These are phyloP conservation scores for Physaria fendleri DNA, from an alignment of 345 rosid species.

Conservation along the genomic window DNA sequence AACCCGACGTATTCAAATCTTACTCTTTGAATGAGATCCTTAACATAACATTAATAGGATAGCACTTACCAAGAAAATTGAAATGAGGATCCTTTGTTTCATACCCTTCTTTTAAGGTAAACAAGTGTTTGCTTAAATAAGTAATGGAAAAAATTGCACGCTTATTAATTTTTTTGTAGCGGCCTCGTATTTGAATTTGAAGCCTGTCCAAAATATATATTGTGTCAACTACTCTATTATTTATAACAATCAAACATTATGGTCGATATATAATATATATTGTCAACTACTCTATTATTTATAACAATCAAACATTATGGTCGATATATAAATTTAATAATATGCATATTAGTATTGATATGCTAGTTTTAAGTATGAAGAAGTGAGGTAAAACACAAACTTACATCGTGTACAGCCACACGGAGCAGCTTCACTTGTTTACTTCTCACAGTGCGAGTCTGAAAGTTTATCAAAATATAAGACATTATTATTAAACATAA, in stretches of 20 bases:
- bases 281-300: not conserved
- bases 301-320: not conserved
- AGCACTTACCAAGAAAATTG: not conserved
- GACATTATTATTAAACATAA: not conserved
- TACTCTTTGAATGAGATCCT: not conserved
- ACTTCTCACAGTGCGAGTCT: slow-evolving; percentile 54
- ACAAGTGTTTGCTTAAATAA: not conserved
- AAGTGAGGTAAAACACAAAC: slow-evolving; percentile 2
- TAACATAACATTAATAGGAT: not conserved
- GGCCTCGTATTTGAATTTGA: slow-evolving; percentile 63
- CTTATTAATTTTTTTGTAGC: slow-evolving; percentile 31
- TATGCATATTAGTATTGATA: not conserved
- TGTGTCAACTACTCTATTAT: not conserved
- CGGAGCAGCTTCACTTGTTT: slow-evolving; percentile 59
- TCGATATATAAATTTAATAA: not conserved
- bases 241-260: not conserved
- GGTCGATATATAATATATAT: not conserved
- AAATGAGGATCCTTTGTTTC: not conserved
- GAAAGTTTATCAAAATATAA: not conserved
- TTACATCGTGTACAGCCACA: slow-evolving; percentile 72
- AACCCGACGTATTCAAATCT: too few relatives aligned
- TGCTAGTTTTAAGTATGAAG: not conserved
- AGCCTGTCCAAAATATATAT: slow-evolving; percentile 35
- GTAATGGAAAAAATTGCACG: slow-evolving; percentile 21
- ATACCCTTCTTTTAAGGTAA: not conserved